Base-by-base conservation (phyloP, 1,139 yeast species). In the Meyerozyma carpophila region DNA sequence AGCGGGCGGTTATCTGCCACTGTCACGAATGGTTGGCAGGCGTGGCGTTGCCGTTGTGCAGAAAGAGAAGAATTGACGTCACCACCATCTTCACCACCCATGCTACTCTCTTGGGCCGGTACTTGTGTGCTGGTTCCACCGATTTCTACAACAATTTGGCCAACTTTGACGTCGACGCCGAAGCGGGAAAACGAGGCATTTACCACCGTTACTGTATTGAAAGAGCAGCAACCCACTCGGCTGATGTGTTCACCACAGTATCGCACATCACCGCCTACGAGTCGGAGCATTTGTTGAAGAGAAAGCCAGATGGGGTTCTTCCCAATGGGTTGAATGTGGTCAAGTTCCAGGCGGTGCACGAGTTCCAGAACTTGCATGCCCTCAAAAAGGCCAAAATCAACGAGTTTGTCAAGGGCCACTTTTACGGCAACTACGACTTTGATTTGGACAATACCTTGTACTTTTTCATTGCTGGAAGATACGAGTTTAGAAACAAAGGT, bases 21-120 rank as follows among this genome's bases (percentile, higher is more conserved):
- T 90, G 88, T 67, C 98, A 93, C 67, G 98, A 93, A 66, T 93
- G 98, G 98, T 75, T 93, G 45, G 98, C 98, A 1, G 98, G 98
- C 54, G 89, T 93, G 39, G 96, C 96, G 0, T 71, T 93, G 51
- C 98, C 98, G 0, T 73, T 93, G 50, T 90, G 97, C 64, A 75
- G 96, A 57, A 88, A 88, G 65, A 81, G 98, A 59, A 78, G 91
- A 57, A 84, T 93, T 48, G 98, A 93, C 58, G 90, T 89, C 47
- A 89, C 96, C 48, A 91, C 98, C 40, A 86, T 93, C 51, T 93
- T 93, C 73, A 93, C 98, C 44, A 93, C 98, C 32, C 98, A 93
- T 62, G 98, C 98, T 2, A 93, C 98, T 20, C 71, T 93, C 53
- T 76, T 93, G 53, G 98, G 98, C 40, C 81, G 98, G 56, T 93